A percentile compares a stretch with the other conserved stretches of the same genome.
These are phyloP conservation scores for Lycium ferocissimum DNA, from an alignment of 257 asterid species.

Conservation along the genomic window DNA sequence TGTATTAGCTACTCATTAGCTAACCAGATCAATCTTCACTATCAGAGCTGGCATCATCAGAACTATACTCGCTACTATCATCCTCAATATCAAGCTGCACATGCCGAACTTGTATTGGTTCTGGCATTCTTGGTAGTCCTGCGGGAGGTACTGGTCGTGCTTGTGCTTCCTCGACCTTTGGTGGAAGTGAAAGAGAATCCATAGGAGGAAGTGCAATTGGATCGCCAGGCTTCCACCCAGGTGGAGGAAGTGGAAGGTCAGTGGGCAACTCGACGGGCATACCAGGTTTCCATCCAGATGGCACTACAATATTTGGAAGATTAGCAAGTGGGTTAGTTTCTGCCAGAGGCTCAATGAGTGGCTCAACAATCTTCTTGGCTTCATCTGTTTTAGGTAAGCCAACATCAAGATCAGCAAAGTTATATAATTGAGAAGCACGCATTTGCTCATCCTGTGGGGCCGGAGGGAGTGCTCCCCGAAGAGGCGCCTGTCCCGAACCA, in stretches of 20 bases:
- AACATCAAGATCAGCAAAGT: slow-evolving; percentile 69
- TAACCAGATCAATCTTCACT: slow-evolving; percentile 53
- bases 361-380: slow-evolving; percentile 61
- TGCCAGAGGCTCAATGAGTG: slow-evolving; percentile 55
- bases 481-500: slow-evolving; percentile 81
- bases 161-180: slow-evolving; percentile 66
- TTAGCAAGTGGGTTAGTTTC: slow-evolving; percentile 44
- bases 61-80: slow-evolving; percentile 75
- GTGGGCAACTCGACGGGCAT: slow-evolving; percentile 89
- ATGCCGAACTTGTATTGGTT: slow-evolving; percentile 85
- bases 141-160: slow-evolving; percentile 54
- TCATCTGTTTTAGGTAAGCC: slow-evolving; percentile 73
- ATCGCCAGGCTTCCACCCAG: slow-evolving; percentile 96
- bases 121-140: slow-evolving; percentile 57
- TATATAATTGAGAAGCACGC: slow-evolving; percentile 83
- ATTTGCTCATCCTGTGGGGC: slow-evolving; percentile 98
- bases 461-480: slow-evolving; percentile 89
- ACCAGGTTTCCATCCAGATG: slow-evolving; percentile 93
- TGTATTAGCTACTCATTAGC: slow-evolving; percentile 45
- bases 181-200: slow-evolving; percentile 62
- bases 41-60: slow-evolving; percentile 73
- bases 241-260: slow-evolving; percentile 85
- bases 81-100: slow-evolving; percentile 64
- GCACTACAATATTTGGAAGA: slow-evolving; percentile 64
- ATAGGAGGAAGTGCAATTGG: slow-evolving; percentile 73